These are phyloP conservation scores for Hypericum perforatum DNA, from an alignment of 345 rosid genomes.

Conservation along the genomic window DNA sequence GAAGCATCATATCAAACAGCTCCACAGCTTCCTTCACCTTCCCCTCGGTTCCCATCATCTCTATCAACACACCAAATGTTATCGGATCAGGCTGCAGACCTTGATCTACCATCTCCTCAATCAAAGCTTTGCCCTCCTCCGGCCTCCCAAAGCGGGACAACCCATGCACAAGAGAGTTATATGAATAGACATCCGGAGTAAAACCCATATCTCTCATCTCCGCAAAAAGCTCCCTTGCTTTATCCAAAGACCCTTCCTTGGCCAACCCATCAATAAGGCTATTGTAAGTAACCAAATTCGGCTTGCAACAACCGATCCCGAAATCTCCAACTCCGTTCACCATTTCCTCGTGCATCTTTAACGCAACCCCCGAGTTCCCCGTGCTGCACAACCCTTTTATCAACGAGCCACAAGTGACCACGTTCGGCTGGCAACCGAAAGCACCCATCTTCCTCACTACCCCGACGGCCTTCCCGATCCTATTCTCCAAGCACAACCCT, in stretches of 20 bases:
- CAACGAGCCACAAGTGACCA: constrained; percentile 10
- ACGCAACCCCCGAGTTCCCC: constrained; percentile 17
- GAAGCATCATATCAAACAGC: constrained; percentile 9
- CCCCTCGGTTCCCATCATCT: not conserved
- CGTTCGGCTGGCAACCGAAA: constrained; percentile 16
- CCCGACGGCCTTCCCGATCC: constrained; percentile 11
- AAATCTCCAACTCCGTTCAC: constrained; percentile 7
- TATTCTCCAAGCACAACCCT: constrained; percentile 23
- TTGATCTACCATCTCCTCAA: constrained; percentile 11
- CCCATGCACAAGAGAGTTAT: constrained; percentile 15
- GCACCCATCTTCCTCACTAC: constrained; percentile 15
- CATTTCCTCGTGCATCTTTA: constrained; percentile 20
- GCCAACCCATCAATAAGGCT: constrained; percentile 26
- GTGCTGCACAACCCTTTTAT: constrained; percentile 20
- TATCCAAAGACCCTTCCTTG: constrained; percentile 18
- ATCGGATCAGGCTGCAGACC: constrained; percentile 13
- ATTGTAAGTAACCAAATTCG: constrained; percentile 12
- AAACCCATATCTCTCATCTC: constrained; percentile 24
- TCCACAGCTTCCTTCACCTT: constrained; percentile 13
- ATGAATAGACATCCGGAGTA: constrained; percentile 17
- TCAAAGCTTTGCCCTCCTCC: constrained; percentile 12
- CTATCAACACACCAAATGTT: constrained; percentile 13
- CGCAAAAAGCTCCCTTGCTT: constrained; percentile 25
- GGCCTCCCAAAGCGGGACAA: constrained; percentile 16
- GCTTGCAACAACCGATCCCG: constrained; percentile 14